Base-by-base conservation (phyloP, 495 filamentous ascomycete genomes). In the Extremus antarcticus region DNA sequence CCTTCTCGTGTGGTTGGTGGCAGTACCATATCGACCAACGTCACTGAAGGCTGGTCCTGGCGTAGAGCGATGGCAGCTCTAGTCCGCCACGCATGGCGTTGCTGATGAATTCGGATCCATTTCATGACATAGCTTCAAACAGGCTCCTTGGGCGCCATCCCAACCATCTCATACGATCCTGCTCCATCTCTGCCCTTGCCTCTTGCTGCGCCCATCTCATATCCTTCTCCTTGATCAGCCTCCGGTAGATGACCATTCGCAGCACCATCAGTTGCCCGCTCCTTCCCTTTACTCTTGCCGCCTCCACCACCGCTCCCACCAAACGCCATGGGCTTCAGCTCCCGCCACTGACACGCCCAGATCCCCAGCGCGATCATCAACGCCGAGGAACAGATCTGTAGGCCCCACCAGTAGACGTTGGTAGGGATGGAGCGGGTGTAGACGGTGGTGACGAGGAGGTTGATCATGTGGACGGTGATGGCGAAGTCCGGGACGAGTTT, bases 401-500 rank as follows among this genome's bases (percentile, higher is more conserved):
- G 68, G 0, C 75, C 73, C 92, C 92, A 99, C 92, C 92, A 99
- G 48, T 91, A 83, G 48, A 76, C 67, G 60, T 88, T 82, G 4
- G 73, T 68, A 3, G 94, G 94, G 3, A 97, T 60, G 1, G 79
- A 74, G 47, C 77, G 78, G 17, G 90, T 82, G 64, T 95, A 95
- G 1, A 94, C 63, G 9, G 76, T 80, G 1, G 85, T 85, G 58
- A 86, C 68, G 52, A 94, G 56, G n/a, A 95, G 78, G 61, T 96
- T 88, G 25, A 96, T 72, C 69, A 85, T 80, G 72, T 95, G 89
- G 22, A 92, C 78, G 0, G 92, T 94, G 21, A 96, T 76, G 7
- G 88, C 83, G 68, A 99, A 99, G 67, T 99, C 92, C 56, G 86
- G 86, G 29, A 96, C 83, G 35, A 95, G 81, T 65, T 96, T 96